These are phyloP conservation scores for Sugiyamaella smithiae DNA, from an alignment of 805 yeast genomes.

Conservation along the genomic window DNA sequence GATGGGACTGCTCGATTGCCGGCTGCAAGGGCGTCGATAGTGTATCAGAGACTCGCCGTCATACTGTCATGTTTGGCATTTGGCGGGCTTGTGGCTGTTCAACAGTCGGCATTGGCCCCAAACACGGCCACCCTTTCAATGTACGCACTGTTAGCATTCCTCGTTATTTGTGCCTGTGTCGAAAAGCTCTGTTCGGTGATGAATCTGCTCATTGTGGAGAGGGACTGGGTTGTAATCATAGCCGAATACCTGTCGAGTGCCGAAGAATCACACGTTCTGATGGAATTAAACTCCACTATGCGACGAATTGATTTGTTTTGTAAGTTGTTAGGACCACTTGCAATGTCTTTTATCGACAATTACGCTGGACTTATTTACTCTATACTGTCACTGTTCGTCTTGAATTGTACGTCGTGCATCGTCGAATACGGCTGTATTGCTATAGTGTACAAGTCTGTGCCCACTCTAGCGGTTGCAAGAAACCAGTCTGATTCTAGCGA, in stretches of 20 bases:
- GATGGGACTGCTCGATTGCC: conserved; percentile 32
- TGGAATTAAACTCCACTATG: conserved; percentile 35
- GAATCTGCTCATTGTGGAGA: conserved; percentile 39
- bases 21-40: conserved; percentile 36
- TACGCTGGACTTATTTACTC: conserved; percentile 28
- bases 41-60: conserved; percentile 34
- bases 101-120: conserved; percentile 3
- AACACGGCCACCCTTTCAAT: not conserved
- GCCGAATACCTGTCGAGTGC: conserved; percentile 21
- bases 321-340: conserved; percentile 40
- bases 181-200: conserved; percentile 37
- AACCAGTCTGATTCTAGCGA: not conserved
- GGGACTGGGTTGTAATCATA: conserved; percentile 44
- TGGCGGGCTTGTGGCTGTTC: conserved; percentile 18
- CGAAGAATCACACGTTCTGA: conserved; percentile 16
- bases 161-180: conserved; percentile 35
- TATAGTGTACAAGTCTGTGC: conserved; percentile 34
- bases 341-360: conserved; percentile 35
- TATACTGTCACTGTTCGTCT: conserved; percentile 29
- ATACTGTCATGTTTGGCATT: conserved; percentile 28
- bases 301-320: conserved; percentile 41
- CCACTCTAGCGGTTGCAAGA: conserved; percentile 23
- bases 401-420: conserved; percentile 32
- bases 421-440: conserved; percentile 38
- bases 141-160: conserved; percentile 13